Conservation (phyloP, 139 green algal species). For the Asterochloris erici region DNA sequence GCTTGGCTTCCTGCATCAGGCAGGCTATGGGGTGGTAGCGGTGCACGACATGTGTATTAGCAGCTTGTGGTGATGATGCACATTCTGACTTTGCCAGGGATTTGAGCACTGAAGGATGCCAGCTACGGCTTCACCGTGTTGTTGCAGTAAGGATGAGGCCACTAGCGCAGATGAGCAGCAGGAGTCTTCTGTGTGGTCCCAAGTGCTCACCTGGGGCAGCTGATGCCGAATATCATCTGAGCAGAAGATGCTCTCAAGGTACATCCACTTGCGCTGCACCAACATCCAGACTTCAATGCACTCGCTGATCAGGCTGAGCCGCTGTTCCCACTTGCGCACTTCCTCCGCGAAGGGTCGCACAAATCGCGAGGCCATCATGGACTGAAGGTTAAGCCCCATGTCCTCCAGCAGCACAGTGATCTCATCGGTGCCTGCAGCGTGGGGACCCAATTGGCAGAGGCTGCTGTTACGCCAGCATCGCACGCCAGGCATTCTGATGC, state of each 20-base stretch:
- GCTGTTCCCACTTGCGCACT: constrained; percentile 74
- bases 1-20: constrained; percentile 66
- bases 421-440: constrained; percentile 66
- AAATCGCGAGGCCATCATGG: constrained; percentile 81
- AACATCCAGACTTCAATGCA: constrained; percentile 76
- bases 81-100: background rate
- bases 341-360: constrained; percentile 75
- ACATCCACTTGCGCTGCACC: constrained; percentile 86
- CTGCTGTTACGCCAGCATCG: no score
- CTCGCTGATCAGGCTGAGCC: constrained; percentile 76
- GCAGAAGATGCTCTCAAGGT: constrained; percentile 84
- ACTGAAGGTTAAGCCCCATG: constrained; percentile 83
- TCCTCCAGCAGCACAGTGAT: constrained; percentile 79
- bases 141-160: no score
- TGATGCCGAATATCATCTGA: constrained; percentile 82
- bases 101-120: background rate
- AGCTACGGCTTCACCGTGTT: no score
- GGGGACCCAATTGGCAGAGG: no score
- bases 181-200: no score
- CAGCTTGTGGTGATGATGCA: background rate
- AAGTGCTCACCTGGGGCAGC: constrained; percentile 48
- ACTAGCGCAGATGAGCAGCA: no score
- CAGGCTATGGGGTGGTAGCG: background rate
- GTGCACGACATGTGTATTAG: background rate
- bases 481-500: no score